Evolutionary conservation across 2,329 filamentous ascomycete genomes (phyloP).

Genomic region (Coccinonectria pachysandricola): DNA sequence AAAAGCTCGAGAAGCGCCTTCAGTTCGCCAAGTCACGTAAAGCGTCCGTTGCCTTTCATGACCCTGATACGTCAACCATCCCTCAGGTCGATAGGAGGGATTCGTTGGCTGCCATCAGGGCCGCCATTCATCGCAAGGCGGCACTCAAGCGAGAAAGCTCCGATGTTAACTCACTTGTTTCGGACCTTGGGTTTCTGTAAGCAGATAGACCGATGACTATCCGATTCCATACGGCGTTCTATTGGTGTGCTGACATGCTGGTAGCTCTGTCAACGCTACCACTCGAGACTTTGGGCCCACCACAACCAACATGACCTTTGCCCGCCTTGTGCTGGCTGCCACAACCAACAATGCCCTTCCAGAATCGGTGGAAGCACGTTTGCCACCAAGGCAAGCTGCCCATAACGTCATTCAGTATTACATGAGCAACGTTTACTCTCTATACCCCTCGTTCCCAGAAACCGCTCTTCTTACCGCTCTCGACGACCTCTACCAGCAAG

Average conservation of each 20-base stretch:
- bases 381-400: slow-evolving; percentile 63
- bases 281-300: slow-evolving; percentile 89
- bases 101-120: slow-evolving; percentile 50
- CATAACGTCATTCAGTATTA: slow-evolving; percentile 70
- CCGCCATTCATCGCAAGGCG: slow-evolving; percentile 54
- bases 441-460: slow-evolving; percentile 77
- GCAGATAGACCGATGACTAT: no score
- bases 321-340: slow-evolving; percentile 75
- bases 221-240: neutral
- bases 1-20: slow-evolving; percentile 74
- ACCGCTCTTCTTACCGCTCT: slow-evolving; percentile 67
- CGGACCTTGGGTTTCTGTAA: slow-evolving; percentile 85
- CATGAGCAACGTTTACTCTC: slow-evolving; percentile 66
- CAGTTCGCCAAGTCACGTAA: slow-evolving; percentile 61
- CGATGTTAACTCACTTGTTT: slow-evolving; percentile 84
- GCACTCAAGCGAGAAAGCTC: slow-evolving; percentile 62
- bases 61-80: slow-evolving; percentile 34
- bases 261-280: slow-evolving; percentile 83
- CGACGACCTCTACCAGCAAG: slow-evolving; percentile 69
- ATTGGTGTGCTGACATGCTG: slow-evolving; percentile 3
- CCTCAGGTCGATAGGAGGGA: slow-evolving; percentile 48
- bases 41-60: slow-evolving; percentile 56
- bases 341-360: slow-evolving; percentile 65
- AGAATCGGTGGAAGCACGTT: slow-evolving; percentile 43
- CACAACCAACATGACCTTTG: slow-evolving; percentile 83